phyloP scores from a whole-genome alignment of 805 yeast genomes.

The Ogataea trehaloabstinens region DNA sequence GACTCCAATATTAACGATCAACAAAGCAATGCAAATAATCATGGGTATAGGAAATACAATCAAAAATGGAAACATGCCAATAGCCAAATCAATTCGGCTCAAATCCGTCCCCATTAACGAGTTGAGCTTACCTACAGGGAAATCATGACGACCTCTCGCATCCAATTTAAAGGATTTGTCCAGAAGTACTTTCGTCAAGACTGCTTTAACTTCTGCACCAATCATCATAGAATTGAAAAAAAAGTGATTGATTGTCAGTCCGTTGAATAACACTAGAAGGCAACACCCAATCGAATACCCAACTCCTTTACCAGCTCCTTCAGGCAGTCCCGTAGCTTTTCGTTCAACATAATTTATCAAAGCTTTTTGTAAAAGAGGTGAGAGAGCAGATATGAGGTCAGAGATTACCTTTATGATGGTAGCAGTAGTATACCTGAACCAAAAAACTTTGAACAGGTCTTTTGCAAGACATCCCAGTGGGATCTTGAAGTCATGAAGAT shows the following conservation, averaged over 20 bases:
- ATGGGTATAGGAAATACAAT: constrained; percentile 63
- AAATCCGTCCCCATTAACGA: constrained; percentile 80
- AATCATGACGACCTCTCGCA: constrained; percentile 58
- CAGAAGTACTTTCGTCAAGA: constrained; percentile 64
- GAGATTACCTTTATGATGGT: constrained; percentile 40
- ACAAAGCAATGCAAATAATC: constrained; percentile 59
- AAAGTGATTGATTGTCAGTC: constrained; percentile 55
- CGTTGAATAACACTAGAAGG: constrained; percentile 48
- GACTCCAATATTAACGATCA: constrained; percentile 68
- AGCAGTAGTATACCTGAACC: constrained; percentile 41
- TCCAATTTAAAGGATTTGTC: constrained; percentile 64
- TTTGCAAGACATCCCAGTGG: constrained; percentile 24
- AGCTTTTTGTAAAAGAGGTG: constrained; percentile 65
- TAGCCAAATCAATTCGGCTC: constrained; percentile 72
- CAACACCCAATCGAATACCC: constrained; percentile 78
- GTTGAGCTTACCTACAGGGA: constrained; percentile 70
- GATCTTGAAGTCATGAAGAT: constrained; percentile 25
- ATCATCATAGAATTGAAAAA: constrained; percentile 57
- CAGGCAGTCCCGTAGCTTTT: constrained; percentile 40
- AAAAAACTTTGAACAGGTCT: constrained; percentile 50
- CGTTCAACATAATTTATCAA: constrained; percentile 61
- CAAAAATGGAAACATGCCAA: constrained; percentile 65
- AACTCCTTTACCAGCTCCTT: constrained; percentile 57
- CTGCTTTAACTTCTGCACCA: constrained; percentile 71
- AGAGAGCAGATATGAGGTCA: constrained; percentile 48